A percentile compares a stretch with the other conserved stretches of the same genome.
Conservation (phyloP, 495 filamentous ascomycete species). For the Penicillium paradoxum region DNA sequence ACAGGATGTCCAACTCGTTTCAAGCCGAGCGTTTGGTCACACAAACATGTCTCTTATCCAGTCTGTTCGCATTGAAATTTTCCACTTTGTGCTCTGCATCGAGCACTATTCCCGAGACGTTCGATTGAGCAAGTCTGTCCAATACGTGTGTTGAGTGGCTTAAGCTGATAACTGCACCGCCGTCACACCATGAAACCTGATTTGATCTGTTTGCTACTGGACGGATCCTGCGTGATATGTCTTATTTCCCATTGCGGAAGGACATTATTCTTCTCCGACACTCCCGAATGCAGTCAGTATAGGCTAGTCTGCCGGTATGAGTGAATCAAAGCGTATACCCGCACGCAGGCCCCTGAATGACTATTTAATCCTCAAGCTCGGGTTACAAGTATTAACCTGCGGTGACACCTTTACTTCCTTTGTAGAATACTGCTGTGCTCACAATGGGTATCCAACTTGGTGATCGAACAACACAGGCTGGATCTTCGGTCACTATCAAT, state of each 20-base stretch:
- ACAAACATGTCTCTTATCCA: background rate
- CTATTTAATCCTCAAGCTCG: background rate
- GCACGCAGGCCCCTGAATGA: background rate
- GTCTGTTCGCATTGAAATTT: background rate
- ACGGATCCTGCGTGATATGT: background rate
- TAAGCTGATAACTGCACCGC: background rate
- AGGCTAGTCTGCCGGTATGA: background rate
- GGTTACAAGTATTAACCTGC: background rate
- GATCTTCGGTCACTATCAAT: slow-evolving; percentile 12
- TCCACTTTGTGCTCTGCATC: background rate
- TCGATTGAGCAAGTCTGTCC: background rate
- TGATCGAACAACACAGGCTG: slow-evolving; percentile 5
- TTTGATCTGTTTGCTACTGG: background rate
- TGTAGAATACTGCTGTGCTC: background rate
- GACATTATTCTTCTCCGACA: background rate
- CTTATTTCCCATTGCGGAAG: slow-evolving; percentile 9
- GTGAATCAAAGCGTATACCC: background rate
- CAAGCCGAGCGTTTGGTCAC: background rate
- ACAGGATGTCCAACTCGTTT: background rate
- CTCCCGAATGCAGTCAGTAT: slow-evolving; percentile 21
- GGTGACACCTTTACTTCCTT: background rate
- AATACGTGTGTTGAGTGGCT: background rate
- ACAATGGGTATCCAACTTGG: slow-evolving; percentile 32
- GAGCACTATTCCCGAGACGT: background rate
- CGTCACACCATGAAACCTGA: background rate